Evolutionary conservation across 768 basidiomycete genomes (phyloP).

Genomic region (Antrodiella citrinella): DNA sequence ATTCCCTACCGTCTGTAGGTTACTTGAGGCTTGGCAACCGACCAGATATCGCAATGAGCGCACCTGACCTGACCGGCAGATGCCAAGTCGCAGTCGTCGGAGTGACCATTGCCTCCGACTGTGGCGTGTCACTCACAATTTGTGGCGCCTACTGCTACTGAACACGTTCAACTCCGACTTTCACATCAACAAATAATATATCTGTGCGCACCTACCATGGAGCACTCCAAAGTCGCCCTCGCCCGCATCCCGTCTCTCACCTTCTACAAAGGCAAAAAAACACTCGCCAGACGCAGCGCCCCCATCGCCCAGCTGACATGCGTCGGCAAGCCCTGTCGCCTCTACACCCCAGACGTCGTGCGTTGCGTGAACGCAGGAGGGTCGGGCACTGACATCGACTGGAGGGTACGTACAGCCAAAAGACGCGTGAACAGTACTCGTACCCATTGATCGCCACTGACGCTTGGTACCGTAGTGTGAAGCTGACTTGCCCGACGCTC

Average conservation of each 20-base stretch:
- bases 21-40: too few relatives aligned
- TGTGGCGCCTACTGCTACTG: not conserved
- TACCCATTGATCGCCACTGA: too few relatives aligned
- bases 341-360: slow-evolving; percentile 78
- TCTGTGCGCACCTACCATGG: not conserved
- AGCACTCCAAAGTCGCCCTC: slow-evolving; percentile 40
- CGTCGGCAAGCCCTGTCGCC: slow-evolving; percentile 65
- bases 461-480: slow-evolving; percentile 69
- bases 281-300: slow-evolving; percentile 53
- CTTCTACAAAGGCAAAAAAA: slow-evolving; percentile 65
- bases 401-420: slow-evolving; percentile 55
- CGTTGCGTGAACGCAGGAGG: slow-evolving; percentile 80
- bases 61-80: too few relatives aligned
- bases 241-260: slow-evolving; percentile 67
- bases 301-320: slow-evolving; percentile 78
- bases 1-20: too few relatives aligned
- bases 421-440: too few relatives aligned
- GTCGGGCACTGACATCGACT: slow-evolving; percentile 73
- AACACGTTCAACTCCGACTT: not conserved
- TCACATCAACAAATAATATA: not conserved
- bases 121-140: too few relatives aligned
- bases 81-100: too few relatives aligned
- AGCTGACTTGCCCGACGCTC: slow-evolving; percentile 75
- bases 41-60: too few relatives aligned
- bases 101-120: too few relatives aligned